Evolutionary conservation across 768 basidiomycete species (phyloP), one percentile per base, ranked within the genome.

Genomic region (Suillus subalutaceus): DNA sequence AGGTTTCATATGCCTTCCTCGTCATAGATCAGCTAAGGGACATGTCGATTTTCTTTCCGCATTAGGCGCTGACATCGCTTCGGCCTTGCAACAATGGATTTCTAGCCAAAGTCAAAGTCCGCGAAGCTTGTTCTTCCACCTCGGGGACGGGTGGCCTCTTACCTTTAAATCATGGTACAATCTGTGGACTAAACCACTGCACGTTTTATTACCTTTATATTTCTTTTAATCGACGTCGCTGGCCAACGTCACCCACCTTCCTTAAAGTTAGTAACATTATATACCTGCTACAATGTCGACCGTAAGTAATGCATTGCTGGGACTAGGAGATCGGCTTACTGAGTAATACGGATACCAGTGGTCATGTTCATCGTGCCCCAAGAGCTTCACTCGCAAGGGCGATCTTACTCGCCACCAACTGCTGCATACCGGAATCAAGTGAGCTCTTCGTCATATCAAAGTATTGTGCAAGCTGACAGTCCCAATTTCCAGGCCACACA

Each of bases 371-470:
- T 68, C 74, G 62, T 91, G 89, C 77, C 35, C 55, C 6, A 88
- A 84, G 69, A 63, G 70, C 38, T 90, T 91, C 70, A 70, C 74
- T 4, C 85, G 88, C 56, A 85, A 83, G 72, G 84, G 85, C 26
- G 90, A 91, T 72, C 81, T 88, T 44, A 83, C 78, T 52, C 85
- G 90, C 66, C 91, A 92, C 69, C 66, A 79, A 62, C 68, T 72
- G 26, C 71, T 84, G 26, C 90, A 91, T 70, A 77, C 75, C 23
- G 84, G 83, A 30, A 70, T 78, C 55, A 87, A 80, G 90, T 90
- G 61, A 6, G 78, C 68, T 40, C 57, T 43, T 41, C 52, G 12
- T 26, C 23, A 38, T 35, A 23, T 26, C 63, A 10, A 12, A 18
- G 15, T 20, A 16, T 64, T 37, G 26, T 37, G 23, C 56, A 61